Percentiles rank a stretch among this genome's conserved stretches.
Conservation (phyloP, 768 basidiomycete species). For the Bullera alba region DNA sequence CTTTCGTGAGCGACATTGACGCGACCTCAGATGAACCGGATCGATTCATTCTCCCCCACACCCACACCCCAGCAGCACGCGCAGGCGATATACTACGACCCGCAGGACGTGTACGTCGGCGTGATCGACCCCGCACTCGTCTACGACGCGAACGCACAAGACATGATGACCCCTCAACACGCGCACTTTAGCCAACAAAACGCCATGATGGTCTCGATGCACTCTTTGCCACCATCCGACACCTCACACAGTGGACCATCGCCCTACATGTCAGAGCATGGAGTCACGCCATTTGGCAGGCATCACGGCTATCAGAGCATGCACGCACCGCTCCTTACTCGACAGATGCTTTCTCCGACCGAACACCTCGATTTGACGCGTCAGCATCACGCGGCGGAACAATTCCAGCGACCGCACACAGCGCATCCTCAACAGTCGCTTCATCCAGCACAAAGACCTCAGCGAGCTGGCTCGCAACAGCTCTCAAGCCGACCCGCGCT, state of each 20-base stretch:
- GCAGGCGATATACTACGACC: background rate
- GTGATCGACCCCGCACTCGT: background rate
- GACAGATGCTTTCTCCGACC: background rate
- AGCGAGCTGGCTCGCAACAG: background rate
- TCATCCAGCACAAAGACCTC: conserved; percentile 4
- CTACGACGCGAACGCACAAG: background rate
- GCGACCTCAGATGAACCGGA: conserved; percentile 10
- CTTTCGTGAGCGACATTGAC: conserved; percentile 7
- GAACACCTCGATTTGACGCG: background rate
- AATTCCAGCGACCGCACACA: background rate
- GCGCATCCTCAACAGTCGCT: conserved; percentile 3
- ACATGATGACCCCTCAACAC: background rate
- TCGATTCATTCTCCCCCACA: conserved; percentile 6
- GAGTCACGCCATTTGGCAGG: background rate
- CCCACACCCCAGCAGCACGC: conserved; percentile 1
- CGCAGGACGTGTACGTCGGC: background rate
- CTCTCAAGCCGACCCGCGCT: conserved; percentile 13
- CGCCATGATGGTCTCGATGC: background rate
- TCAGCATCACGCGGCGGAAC: background rate
- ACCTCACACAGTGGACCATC: background rate
- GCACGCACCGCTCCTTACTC: background rate
- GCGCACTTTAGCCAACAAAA: no score
- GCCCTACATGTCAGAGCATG: background rate
- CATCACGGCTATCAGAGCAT: background rate
- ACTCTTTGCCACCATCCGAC: background rate